Conservation (phyloP, 2,329 filamentous ascomycete species). For the Aspergillus ruber region DNA sequence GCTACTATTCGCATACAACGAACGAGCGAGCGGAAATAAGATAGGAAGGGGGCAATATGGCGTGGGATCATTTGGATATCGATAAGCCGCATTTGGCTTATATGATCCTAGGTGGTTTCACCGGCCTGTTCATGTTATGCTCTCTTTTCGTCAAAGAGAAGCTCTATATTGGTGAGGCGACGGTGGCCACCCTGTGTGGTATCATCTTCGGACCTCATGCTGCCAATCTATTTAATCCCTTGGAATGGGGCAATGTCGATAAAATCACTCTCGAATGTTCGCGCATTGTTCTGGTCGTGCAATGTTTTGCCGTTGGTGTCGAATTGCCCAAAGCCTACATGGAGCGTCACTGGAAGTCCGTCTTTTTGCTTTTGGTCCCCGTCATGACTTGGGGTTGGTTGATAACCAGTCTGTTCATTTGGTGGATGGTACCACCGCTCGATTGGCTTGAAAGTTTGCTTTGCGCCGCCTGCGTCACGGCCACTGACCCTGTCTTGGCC, state of each 20-base stretch:
- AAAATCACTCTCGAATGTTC: slow-evolving; percentile 64
- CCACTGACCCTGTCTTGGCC: slow-evolving; percentile 91
- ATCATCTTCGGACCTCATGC: slow-evolving; percentile 66
- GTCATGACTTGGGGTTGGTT: slow-evolving; percentile 92
- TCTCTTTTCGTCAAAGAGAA: slow-evolving; percentile 98
- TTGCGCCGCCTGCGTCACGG: slow-evolving; percentile 87
- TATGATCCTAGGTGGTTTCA: slow-evolving; percentile 96
- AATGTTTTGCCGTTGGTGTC: slow-evolving; percentile 68
- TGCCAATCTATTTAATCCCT: slow-evolving; percentile 56
- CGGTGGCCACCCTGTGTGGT: slow-evolving; percentile 69
- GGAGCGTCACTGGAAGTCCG: slow-evolving; percentile 95
- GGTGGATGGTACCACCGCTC: slow-evolving; percentile 75
- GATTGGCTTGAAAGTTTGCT: slow-evolving; percentile 86
- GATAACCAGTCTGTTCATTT: slow-evolving; percentile 85
- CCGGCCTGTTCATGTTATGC: slow-evolving; percentile 94
- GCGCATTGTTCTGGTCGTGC: slow-evolving; percentile 64
- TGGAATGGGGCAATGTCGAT: slow-evolving; percentile 60
- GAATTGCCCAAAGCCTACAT: slow-evolving; percentile 73
- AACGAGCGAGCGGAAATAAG: background rate
- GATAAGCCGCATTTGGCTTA: slow-evolving; percentile 97
- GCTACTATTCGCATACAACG: too few relatives aligned
- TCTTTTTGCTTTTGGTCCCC: slow-evolving; percentile 77
- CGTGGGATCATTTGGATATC: slow-evolving; percentile 53
- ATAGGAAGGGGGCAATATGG: slow-evolving; percentile 31
- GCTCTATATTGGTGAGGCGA: slow-evolving; percentile 97